These are phyloP conservation scores for Trichomonascaceae sp. DNA, from an alignment of 1,139 yeast species.

Conservation along the genomic window DNA sequence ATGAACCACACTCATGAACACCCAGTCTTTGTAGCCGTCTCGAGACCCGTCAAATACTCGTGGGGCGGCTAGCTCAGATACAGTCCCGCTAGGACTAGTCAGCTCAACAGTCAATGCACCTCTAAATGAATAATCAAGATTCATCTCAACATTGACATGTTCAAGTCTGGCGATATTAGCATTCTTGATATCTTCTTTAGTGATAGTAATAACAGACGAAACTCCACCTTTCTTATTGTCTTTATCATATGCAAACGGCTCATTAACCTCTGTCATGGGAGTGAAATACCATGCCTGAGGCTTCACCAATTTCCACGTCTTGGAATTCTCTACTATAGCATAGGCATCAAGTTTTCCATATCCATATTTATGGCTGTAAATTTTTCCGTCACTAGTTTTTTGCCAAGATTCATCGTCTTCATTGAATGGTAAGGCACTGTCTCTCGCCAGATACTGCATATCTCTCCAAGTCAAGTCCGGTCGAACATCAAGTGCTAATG, in stretches of 20 bases:
- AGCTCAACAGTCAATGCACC: conserved; percentile 67
- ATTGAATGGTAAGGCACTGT: conserved; percentile 63
- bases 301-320: conserved; percentile 74
- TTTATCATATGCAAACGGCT: conserved; percentile 21
- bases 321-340: conserved; percentile 65
- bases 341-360: conserved; percentile 90
- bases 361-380: conserved; percentile 83
- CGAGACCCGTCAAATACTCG: conserved; percentile 53
- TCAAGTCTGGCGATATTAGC: conserved; percentile 70
- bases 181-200: conserved; percentile 43
- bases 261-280: conserved; percentile 36
- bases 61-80: conserved; percentile 68
- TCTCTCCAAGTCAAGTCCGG: conserved; percentile 96
- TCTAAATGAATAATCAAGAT: conserved; percentile 57
- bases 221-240: conserved; percentile 27
- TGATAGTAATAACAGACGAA: conserved; percentile 43
- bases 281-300: conserved; percentile 83
- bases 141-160: conserved; percentile 78
- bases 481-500: conserved; percentile 73
- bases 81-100: conserved; percentile 67
- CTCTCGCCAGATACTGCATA: conserved; percentile 74
- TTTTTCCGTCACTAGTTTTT: conserved; percentile 45
- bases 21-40: conserved; percentile 75
- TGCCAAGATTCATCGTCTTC: conserved; percentile 69
- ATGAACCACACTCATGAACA: conserved; percentile 96